A percentile compares a stretch with the other conserved stretches of the same genome.
phyloP scores from a whole-genome alignment of 1,284 basidiomycete genomes.

The Phenoliferia sp. region DNA sequence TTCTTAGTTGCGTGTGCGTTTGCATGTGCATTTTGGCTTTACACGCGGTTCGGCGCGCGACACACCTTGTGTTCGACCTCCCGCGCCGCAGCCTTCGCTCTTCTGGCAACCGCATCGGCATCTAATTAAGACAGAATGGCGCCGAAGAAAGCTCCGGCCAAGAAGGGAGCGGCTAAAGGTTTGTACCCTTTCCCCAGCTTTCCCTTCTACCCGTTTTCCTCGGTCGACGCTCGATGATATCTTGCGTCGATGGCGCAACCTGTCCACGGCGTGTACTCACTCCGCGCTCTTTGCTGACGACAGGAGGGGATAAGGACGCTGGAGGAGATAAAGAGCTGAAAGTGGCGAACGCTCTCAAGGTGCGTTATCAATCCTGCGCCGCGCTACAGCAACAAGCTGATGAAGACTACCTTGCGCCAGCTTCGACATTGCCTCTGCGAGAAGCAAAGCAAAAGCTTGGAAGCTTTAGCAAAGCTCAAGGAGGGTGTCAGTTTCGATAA shows the following conservation, averaged over 20 bases:
- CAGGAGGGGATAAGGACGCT: neutral
- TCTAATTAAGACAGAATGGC: too few species aligned
- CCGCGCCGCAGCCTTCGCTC: too few species aligned
- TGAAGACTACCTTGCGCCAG: neutral
- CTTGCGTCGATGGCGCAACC: neutral
- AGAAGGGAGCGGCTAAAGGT: too few species aligned
- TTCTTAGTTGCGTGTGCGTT: too few species aligned
- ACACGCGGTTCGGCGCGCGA: too few species aligned
- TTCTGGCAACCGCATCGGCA: too few species aligned
- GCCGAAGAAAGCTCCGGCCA: too few species aligned
- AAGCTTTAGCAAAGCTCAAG: constrained; percentile 71
- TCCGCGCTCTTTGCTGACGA: neutral
- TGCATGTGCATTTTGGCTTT: too few species aligned
- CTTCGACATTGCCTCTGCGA: constrained; percentile 52
- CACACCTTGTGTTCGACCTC: too few species aligned
- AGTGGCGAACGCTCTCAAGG: constrained; percentile 4
- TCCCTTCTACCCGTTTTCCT: too few species aligned
- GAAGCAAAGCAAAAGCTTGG: constrained; percentile 68
- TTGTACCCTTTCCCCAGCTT: too few species aligned
- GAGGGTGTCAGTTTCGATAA: constrained; percentile 74
- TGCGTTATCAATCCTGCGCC: neutral
- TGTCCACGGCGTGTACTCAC: neutral
- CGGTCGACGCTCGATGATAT: too few species aligned
- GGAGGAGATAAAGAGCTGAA: neutral
- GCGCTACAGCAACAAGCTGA: neutral